phyloP scores from a whole-genome alignment of 768 basidiomycete genomes.

The Lentinula edodes region DNA sequence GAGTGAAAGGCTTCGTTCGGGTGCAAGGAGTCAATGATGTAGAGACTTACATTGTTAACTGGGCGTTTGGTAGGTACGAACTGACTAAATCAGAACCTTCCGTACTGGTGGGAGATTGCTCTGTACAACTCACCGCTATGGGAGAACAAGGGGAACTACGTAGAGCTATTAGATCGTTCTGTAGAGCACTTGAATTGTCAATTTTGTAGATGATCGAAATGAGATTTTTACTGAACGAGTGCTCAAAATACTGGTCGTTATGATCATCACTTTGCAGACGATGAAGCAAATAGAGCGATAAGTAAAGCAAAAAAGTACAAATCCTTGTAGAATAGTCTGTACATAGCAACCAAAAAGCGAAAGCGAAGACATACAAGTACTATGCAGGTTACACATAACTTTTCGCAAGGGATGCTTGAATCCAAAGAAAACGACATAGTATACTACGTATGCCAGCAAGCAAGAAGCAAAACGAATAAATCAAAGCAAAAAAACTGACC shows the following conservation, averaged over 20 bases:
- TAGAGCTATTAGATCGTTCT: constrained; percentile 49
- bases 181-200: constrained; percentile 18
- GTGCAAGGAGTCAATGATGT: constrained; percentile 28
- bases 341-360: not conserved
- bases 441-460: not conserved
- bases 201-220: not conserved
- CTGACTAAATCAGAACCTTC: constrained; percentile 23
- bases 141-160: constrained; percentile 81
- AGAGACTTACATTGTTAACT: constrained; percentile 63
- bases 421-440: not conserved
- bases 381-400: not conserved
- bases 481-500: not conserved
- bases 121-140: constrained; percentile 80
- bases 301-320: not conserved
- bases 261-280: not conserved
- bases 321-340: not conserved
- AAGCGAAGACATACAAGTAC: not conserved
- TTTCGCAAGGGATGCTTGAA: not conserved
- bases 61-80: constrained; percentile 89
- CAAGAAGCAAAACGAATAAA: not conserved
- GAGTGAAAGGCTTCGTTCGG: constrained; percentile 83
- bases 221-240: too few relatives aligned
- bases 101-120: constrained; percentile 19
- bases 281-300: not conserved
- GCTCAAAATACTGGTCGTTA: too few relatives aligned